Evolutionary conservation across 2,329 filamentous ascomycete species (phyloP), one percentile per base, ranked within the genome.

Genomic region (Fusarium decemcellulare): DNA sequence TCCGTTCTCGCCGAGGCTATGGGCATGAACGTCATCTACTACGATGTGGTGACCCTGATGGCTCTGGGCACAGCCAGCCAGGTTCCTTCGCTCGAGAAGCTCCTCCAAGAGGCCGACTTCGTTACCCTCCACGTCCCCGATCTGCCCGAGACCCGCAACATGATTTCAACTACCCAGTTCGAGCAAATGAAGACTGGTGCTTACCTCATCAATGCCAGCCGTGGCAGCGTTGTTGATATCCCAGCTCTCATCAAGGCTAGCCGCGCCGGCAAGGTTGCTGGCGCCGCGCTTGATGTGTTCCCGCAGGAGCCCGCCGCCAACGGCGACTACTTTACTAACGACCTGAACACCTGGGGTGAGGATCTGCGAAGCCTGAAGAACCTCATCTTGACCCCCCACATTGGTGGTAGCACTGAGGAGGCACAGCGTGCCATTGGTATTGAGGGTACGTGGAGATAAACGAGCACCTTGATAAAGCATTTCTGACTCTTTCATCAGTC

Each of bases 11-110:
- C 96, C 30, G 96, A 99, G 82, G 91, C 95, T 27, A 97, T 99
- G 94, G 96, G 96, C 52, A 98, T 99, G 95, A 91, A 88, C 15
- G 96, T 99, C 76, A 95, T 98, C 75, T 99, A 98, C 86, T 98
- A 97, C 81, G 96, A 99, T 80, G 91, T 97, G 8, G 83, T 97
- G 68, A 97, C 95, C 73, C 87, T 98, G 73, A 99, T 99, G 96
- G 92, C 93, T 46, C 84, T 99, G 78, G 96, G 96, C 59, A 97
- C 93, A 11, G 90, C 95, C 34, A 90, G 87, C 72, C 96, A 98
- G 79, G 92, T 98, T 40, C 84, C 91, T 6, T 92, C 89, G 1
- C 84, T 99, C 23, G 88, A 95, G 34, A 89, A 87, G 18, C 89
- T 99, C 40, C 88, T 99, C 46, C 84, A 88, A 59, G 85, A 91